Evolutionary conservation across 2,329 filamentous ascomycete genomes (phyloP).

Genomic region (Neoarthrinium moseri): DNA sequence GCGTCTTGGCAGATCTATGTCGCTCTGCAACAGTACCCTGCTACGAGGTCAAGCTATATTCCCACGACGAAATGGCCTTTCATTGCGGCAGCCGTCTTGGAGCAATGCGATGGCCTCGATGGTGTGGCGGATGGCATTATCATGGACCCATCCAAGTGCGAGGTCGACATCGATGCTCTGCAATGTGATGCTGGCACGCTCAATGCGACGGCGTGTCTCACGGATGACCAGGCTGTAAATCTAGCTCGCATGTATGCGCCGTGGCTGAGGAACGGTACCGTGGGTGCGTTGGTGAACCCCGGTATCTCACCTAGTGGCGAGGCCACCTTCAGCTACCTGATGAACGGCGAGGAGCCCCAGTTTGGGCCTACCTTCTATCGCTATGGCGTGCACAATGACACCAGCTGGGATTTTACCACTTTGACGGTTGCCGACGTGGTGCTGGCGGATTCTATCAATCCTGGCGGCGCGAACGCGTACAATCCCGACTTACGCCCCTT

Average conservation of each 20-base stretch:
- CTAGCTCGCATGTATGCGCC: conserved; percentile 34
- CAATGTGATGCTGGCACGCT: conserved; percentile 29
- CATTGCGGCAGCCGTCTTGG: conserved; percentile 30
- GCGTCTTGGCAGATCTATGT: conserved; percentile 23
- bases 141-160: conserved; percentile 33
- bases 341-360: conserved; percentile 8
- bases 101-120: conserved; percentile 40
- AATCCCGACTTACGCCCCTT: conserved; percentile 35
- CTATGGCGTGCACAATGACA: conserved; percentile 44
- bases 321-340: conserved; percentile 4
- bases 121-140: conserved; percentile 39
- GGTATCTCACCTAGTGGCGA: conserved; percentile 15
- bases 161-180: conserved; percentile 31
- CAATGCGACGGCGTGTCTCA: conserved; percentile 37
- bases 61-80: conserved; percentile 26
- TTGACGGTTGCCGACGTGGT: conserved; percentile 36
- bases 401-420: conserved; percentile 34
- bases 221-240: conserved; percentile 38
- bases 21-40: conserved; percentile 20
- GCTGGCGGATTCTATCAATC: conserved; percentile 10
- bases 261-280: neutral
- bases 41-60: conserved; percentile 28
- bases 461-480: conserved; percentile 7
- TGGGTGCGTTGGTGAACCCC: conserved; percentile 10
- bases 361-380: conserved; percentile 38